Percentiles rank a stretch among this genome's conserved stretches.
Evolutionary conservation across 805 yeast species (phyloP).

Genomic region (Starmerella ratchasimensis): DNA sequence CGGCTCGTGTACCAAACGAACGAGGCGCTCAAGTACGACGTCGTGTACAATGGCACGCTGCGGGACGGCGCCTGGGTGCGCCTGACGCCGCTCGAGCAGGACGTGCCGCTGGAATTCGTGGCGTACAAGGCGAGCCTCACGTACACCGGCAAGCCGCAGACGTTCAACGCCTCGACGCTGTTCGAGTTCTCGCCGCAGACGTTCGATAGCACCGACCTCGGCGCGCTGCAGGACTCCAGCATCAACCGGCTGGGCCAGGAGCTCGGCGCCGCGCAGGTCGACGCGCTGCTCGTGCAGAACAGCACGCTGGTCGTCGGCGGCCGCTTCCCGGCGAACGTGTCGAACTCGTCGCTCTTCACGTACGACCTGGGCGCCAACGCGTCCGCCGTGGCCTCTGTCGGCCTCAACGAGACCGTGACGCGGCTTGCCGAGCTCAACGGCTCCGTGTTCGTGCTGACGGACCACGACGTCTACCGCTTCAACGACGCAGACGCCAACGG

Average conservation of each 20-base stretch:
- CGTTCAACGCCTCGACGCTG: conserved; percentile 30
- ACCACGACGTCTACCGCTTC: background rate
- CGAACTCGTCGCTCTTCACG: conserved; percentile 6
- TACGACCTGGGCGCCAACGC: background rate
- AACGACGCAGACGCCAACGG: background rate
- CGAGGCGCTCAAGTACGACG: conserved; percentile 64
- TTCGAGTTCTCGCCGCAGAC: conserved; percentile 70
- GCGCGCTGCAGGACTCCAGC: conserved; percentile 37
- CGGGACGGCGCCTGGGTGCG: conserved; percentile 35
- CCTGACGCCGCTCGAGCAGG: conserved; percentile 18
- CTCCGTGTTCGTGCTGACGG: conserved; percentile 22
- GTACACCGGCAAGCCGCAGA: conserved; percentile 30
- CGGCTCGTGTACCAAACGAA: conserved; percentile 68
- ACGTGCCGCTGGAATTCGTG: conserved; percentile 40
- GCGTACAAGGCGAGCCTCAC: conserved; percentile 50
- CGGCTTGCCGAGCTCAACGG: conserved; percentile 37
- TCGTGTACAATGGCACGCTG: conserved; percentile 52
- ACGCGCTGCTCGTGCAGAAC: conserved; percentile 26
- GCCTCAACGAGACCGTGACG: conserved; percentile 27
- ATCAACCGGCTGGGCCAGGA: conserved; percentile 29
- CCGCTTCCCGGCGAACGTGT: conserved; percentile 22
- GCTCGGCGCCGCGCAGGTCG: conserved; percentile 31
- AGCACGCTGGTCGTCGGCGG: conserved; percentile 38
- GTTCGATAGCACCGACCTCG: conserved; percentile 34
- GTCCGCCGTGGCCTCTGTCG: background rate